These are phyloP conservation scores for Ilex paraguariensis DNA, from an alignment of 305 asterid genomes.

Conservation along the genomic window DNA sequence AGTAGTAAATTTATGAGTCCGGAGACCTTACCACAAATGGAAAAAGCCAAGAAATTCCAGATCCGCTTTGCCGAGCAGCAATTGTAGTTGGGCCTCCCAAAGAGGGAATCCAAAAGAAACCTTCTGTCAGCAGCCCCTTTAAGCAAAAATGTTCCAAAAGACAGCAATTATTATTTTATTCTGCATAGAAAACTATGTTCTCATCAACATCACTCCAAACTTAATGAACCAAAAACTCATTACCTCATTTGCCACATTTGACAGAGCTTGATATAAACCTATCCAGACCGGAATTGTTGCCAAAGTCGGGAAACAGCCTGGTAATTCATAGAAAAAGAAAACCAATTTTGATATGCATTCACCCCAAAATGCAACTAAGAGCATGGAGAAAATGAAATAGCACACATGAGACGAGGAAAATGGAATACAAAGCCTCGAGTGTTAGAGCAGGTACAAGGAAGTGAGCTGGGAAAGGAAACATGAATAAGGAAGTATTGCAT, in stretches of 20 bases:
- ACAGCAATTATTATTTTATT: conserved; percentile 1
- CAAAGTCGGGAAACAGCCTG: conserved; percentile 97
- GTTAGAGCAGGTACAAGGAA: too few relatives aligned
- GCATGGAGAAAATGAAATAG: neutral
- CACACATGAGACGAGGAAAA: too few relatives aligned
- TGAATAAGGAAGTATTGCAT: too few relatives aligned
- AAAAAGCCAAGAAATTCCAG: conserved; percentile 95
- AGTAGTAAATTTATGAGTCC: neutral
- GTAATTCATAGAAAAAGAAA: conserved; percentile 15
- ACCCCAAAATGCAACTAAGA: neutral
- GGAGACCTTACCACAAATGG: conserved; percentile 80
- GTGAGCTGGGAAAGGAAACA: too few relatives aligned
- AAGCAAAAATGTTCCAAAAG: neutral
- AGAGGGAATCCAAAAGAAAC: conserved; percentile 99
- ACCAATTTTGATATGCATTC: neutral
- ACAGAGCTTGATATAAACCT: conserved; percentile 98
- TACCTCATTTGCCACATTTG: conserved; percentile 99
- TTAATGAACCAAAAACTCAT: conserved; percentile 18
- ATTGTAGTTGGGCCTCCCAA: conserved; percentile 99
- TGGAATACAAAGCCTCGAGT: too few relatives aligned
- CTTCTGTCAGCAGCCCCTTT: conserved; percentile 97
- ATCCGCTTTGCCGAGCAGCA: conserved; percentile 98
- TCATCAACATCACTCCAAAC: conserved; percentile 12
- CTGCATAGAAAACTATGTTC: neutral
- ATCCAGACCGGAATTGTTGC: conserved; percentile 99